Evolutionary conservation across 1,139 yeast genomes (phyloP).

Genomic region (Suhomyces terraborum): DNA sequence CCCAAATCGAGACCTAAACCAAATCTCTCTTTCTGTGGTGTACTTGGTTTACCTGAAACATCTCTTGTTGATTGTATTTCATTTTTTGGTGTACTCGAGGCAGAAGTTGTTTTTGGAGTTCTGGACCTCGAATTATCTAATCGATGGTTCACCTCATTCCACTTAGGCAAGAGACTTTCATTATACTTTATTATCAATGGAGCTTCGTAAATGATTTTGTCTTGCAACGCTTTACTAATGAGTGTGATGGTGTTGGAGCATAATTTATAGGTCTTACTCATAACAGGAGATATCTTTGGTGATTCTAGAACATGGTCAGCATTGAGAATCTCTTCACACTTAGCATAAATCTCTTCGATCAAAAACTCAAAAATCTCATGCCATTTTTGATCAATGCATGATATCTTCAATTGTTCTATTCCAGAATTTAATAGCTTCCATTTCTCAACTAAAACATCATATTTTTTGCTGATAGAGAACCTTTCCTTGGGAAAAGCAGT

Average conservation of each 20-base stretch:
- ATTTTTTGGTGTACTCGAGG: conserved; percentile 9
- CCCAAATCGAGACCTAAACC: conserved; percentile 43
- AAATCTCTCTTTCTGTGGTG: conserved; percentile 11
- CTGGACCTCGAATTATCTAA: conserved; percentile 2
- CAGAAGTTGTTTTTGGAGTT: conserved; percentile 6
- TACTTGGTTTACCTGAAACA: conserved; percentile 4
- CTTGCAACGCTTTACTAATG: conserved; percentile 36
- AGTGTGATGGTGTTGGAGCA: conserved; percentile 39
- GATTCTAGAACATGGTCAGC: conserved; percentile 19
- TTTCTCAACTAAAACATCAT: conserved; percentile 17
- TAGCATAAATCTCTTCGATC: conserved; percentile 38
- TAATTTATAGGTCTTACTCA: conserved; percentile 30
- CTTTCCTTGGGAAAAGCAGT: conserved; percentile 12
- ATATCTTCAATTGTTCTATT: conserved; percentile 47
- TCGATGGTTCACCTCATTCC: conserved; percentile 34
- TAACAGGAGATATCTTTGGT: conserved; percentile 14
- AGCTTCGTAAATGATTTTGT: conserved; percentile 25
- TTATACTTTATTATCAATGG: conserved; percentile 26
- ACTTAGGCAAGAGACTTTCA: conserved; percentile 30
- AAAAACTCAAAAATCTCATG: conserved; percentile 49
- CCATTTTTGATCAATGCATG: conserved; percentile 60
- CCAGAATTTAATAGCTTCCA: conserved; percentile 43
- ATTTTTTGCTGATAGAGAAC: conserved; percentile 7
- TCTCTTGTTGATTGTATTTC: conserved; percentile 1
- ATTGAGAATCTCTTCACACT: conserved; percentile 30